These are phyloP conservation scores for Saccharomyces paradoxus DNA, from an alignment of 805 yeast genomes.

Conservation along the genomic window DNA sequence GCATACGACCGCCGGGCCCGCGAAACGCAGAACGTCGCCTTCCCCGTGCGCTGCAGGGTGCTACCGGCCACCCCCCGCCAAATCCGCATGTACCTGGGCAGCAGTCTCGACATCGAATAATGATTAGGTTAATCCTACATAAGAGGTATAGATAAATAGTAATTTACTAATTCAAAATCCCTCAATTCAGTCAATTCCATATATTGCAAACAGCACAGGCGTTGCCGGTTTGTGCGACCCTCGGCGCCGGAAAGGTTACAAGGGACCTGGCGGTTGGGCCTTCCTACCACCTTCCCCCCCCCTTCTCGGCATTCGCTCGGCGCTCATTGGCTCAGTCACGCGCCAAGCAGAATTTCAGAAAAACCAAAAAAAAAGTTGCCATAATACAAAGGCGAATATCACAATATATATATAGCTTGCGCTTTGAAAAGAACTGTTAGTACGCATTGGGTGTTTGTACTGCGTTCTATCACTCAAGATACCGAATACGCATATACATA, in stretches of 20 bases:
- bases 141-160: not conserved
- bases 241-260: not conserved
- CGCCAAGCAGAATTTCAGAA: not conserved
- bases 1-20: conserved; percentile 58
- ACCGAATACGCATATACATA: not conserved
- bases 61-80: conserved; percentile 70
- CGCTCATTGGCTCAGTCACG: not conserved
- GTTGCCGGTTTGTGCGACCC: not conserved
- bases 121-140: not conserved
- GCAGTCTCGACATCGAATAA: conserved; percentile 21
- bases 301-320: not conserved
- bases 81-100: conserved; percentile 61
- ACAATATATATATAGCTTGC: not conserved
- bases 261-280: not conserved
- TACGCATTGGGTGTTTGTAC: not conserved
- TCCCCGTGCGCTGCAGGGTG: conserved; percentile 58
- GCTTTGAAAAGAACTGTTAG: not conserved
- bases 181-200: not conserved
- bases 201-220: not conserved
- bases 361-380: not conserved
- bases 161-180: not conserved
- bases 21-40: conserved; percentile 26
- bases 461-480: not conserved
- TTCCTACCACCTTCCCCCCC: not conserved
- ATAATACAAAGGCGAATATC: not conserved